A percentile compares a stretch with the other conserved stretches of the same genome.
phyloP scores from a whole-genome alignment of 2,329 filamentous ascomycete species.

The Fusarium keratoplasticum region DNA sequence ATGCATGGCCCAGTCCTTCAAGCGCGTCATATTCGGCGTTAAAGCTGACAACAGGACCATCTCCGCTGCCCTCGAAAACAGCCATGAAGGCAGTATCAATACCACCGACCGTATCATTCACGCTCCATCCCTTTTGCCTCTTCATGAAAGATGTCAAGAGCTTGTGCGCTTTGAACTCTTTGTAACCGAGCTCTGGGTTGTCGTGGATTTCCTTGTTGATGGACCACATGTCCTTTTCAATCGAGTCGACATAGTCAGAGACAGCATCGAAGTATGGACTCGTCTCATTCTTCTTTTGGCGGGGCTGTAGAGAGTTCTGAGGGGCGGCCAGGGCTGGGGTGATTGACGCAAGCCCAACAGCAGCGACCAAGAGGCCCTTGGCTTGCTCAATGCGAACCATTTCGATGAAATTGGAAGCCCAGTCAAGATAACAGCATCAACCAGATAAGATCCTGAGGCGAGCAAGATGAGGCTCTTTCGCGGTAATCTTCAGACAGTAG shows the following conservation, averaged over 20 bases:
- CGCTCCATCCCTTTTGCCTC: conserved; percentile 51
- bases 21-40: conserved; percentile 53
- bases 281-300: conserved; percentile 25
- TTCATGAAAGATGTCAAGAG: conserved; percentile 53
- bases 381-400: conserved; percentile 20
- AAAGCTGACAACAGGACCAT: conserved; percentile 55
- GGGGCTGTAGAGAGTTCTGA: background rate
- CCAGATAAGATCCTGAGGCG: too few species aligned
- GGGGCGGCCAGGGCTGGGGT: background rate
- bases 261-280: conserved; percentile 26
- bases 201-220: conserved; percentile 58
- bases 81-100: conserved; percentile 59
- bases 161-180: conserved; percentile 57
- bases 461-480: too few species aligned
- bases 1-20: conserved; percentile 29
- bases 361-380: conserved; percentile 16
- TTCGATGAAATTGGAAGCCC: too few species aligned
- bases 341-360: conserved; percentile 8
- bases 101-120: conserved; percentile 54
- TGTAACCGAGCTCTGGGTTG: conserved; percentile 57
- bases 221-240: conserved; percentile 33
- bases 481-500: too few species aligned
- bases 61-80: conserved; percentile 51
- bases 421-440: background rate
- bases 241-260: conserved; percentile 31